These are phyloP conservation scores for Metschnikowia vanudenii DNA, from an alignment of 805 yeast species.

Conservation along the genomic window DNA sequence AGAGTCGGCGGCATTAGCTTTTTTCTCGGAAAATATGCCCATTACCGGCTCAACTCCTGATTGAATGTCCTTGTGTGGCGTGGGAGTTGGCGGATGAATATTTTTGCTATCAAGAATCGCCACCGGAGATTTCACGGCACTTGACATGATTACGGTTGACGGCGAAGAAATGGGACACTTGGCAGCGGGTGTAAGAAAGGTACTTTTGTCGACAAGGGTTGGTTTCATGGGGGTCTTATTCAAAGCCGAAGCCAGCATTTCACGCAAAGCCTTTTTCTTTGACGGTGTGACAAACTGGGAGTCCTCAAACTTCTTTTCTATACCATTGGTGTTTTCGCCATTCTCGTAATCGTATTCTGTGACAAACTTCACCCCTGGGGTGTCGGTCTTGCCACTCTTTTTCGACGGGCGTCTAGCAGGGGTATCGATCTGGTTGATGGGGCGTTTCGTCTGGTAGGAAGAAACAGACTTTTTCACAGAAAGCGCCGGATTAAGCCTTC, in stretches of 20 bases:
- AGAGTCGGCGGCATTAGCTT: conserved; percentile 7
- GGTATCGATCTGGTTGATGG: conserved; percentile 37
- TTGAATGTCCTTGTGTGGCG: conserved; percentile 32
- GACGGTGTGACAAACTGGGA: conserved; percentile 34
- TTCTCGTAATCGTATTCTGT: conserved; percentile 14
- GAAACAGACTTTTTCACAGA: conserved; percentile 12
- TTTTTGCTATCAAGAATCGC: conserved; percentile 11
- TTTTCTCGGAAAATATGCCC: conserved; percentile 39
- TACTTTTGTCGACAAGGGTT: conserved; percentile 9
- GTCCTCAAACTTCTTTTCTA: conserved; percentile 4
- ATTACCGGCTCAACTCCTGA: conserved; percentile 27
- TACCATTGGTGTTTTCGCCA: conserved; percentile 6
- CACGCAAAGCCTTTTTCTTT: conserved; percentile 25
- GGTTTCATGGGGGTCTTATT: conserved; percentile 20
- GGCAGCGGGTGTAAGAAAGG: conserved; percentile 32
- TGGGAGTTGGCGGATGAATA: conserved; percentile 34
- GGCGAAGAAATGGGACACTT: conserved; percentile 37
- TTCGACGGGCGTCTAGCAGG: conserved; percentile 38
- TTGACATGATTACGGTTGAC: conserved; percentile 41
- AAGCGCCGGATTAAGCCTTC: conserved; percentile 24
- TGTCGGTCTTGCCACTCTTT: conserved; percentile 22
- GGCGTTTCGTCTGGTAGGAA: conserved; percentile 23
- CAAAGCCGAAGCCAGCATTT: conserved; percentile 19
- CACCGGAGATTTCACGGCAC: conserved; percentile 26
- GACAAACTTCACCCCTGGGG: conserved; percentile 9